These are phyloP conservation scores for Sinapis alba DNA, from an alignment of 441 rosid species.

Conservation along the genomic window DNA sequence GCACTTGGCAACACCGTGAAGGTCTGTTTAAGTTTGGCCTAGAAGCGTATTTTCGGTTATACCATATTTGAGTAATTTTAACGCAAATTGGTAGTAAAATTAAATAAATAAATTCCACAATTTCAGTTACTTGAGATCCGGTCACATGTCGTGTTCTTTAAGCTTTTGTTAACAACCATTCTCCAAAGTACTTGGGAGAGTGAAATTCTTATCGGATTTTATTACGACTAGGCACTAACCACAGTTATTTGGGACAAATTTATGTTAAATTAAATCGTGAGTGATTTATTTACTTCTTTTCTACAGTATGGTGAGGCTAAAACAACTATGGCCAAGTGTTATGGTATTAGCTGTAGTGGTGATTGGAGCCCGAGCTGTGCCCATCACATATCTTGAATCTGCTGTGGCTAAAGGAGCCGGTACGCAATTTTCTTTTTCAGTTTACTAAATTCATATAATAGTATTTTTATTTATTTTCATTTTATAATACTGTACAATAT, in stretches of 20 bases:
- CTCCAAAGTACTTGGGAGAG: not conserved
- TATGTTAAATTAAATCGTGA: not conserved
- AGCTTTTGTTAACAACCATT: not conserved
- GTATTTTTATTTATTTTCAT: too few relatives aligned
- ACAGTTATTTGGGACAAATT: not conserved
- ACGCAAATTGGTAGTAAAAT: not conserved
- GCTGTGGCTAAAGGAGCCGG: constrained; percentile 90
- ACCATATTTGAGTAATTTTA: not conserved
- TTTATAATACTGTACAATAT: not conserved
- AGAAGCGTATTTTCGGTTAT: too few relatives aligned
- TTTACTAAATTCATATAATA: too few relatives aligned
- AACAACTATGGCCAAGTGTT: constrained; percentile 31
- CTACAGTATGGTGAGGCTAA: constrained; percentile 29
- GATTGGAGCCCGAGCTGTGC: constrained; percentile 44
- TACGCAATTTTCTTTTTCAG: constrained; percentile 23
- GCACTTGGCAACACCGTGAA: too few relatives aligned
- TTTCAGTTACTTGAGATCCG: not conserved
- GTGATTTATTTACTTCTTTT: not conserved
- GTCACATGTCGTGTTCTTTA: not conserved
- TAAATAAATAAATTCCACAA: not conserved
- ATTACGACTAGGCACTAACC: not conserved
- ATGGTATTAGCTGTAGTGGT: constrained; percentile 26
- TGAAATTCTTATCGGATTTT: not conserved
- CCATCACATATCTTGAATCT: constrained; percentile 62
- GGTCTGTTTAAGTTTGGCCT: not conserved